phyloP scores from a whole-genome alignment of 371 early-diverging fungal genomes.

The Funneliformis caledonium region DNA sequence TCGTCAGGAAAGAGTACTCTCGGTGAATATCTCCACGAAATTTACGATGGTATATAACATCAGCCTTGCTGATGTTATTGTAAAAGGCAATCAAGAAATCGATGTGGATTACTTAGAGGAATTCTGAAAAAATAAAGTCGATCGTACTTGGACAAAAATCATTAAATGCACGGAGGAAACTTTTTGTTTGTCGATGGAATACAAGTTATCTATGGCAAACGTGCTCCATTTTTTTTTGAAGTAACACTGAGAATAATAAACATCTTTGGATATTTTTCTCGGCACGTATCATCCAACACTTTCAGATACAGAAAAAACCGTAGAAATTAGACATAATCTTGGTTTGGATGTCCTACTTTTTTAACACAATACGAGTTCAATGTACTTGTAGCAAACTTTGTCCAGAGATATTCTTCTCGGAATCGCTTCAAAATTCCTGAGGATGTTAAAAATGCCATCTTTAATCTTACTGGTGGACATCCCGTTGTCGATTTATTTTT shows the following conservation, averaged over 20 bases:
- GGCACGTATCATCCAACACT: conserved; percentile 8
- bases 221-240: not conserved
- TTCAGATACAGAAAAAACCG: not conserved
- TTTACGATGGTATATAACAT: not conserved
- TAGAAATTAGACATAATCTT: not conserved
- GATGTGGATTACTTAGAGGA: not conserved
- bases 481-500: conserved; percentile 14
- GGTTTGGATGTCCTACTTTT: conserved; percentile 5
- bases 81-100: not conserved
- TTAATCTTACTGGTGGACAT: conserved; percentile 13
- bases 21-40: not conserved
- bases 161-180: not conserved
- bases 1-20: conserved; percentile 20
- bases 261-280: not conserved
- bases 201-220: not conserved
- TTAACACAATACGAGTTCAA: not conserved
- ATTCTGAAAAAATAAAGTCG: not conserved
- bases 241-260: not conserved
- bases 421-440: conserved; percentile 11
- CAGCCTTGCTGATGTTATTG: not conserved
- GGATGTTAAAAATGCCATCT: not conserved
- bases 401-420: not conserved
- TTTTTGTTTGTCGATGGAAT: conserved; percentile 2
- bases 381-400: not conserved
- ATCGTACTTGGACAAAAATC: not conserved